Evolutionary conservation across 345 rosid genomes (phyloP), one percentile per base, ranked within the genome.

Genomic region (Eucalyptus brandiana): DNA sequence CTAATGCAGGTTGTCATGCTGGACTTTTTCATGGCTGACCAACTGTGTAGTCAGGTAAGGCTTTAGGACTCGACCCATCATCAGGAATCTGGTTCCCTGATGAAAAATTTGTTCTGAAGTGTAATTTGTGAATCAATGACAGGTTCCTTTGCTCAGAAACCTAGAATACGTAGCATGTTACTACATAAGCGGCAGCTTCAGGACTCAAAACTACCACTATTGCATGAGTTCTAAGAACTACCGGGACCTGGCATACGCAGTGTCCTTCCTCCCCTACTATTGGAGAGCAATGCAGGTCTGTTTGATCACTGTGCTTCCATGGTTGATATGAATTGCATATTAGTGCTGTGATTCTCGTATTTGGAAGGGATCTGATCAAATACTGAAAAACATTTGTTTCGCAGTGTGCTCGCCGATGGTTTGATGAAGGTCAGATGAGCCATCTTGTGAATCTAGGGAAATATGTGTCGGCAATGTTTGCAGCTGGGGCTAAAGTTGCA

Each of bases 11-110:
- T 98, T 88, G 94, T 95, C 87, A 98, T 98, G 99, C 93, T 98
- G 89, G 99, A 98, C 92, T 98, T 98, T 94, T 98, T 98, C 95
- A 97, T 98, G 99, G 99, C 99, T 83, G 99, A 98, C 92, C 99
- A 98, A 87, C 96, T 98, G 81, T 97, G 99, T 88, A 98, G 99
- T 89, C 99, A 97, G 97, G 99, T 97, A 91, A 40, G 58, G 62
- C 87, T 50, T 87, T 87, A 51, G 72, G 44, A 44, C 50, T 56
- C 12, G 3, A 87, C 30, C 40, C 47, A 23, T 87, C 48, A 42
- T 87, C 80, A 44, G 10, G 51, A 56, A 37, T 19, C 83, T 72
- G 83, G 14, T 72, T 72, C 83, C 45, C 45, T 6, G 15, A 72
- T 9, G 23, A 72, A 24, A 37, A 10, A 23, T 37, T 67, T 72